Evolutionary conservation across 164 flowering plant species (phyloP), one percentile per base, ranked within the genome.

Genomic region (Berberis thunbergii): DNA sequence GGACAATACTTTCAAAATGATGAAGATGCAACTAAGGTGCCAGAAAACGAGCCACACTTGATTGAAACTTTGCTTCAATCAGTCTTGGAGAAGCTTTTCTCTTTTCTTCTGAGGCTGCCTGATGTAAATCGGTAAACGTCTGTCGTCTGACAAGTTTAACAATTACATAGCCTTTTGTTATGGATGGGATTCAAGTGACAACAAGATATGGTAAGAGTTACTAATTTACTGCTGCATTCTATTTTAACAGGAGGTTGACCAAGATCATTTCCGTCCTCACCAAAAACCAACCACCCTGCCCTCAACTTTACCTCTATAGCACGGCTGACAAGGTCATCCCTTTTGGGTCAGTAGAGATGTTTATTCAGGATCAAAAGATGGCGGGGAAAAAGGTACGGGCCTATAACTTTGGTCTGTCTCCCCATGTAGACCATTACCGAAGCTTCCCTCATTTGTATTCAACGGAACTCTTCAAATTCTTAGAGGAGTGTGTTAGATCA

Each of bases 401-500:
- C 41, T 82, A 70, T 54, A 81, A 91, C 66, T 91, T 91, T 54
- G 75, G 69, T 1, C 73, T 87, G 4, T 91, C 99, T 7, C 96
- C 99, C 2, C 99, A 94, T 64, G 99, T 91, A 12, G 99, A 94
- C 59, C 99, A 94, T 79, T 91, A 73, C 67, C 73, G 99, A 74
- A 84, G 72, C 63, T 91, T 81, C 73, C 95, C 96, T n/a, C 64
- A 68, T 63, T 40, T 73, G n/a, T 94, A 91, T 67, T 43, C 83
- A 2, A 73, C 82, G 9, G 67, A 75, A 71, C 73, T 94, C 4
- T 64, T 76, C 48, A 72, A 69, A 38, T 93, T 93, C 65, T 66
- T 88, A 79, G 70, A 78, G 39, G 80, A 78, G 45, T 85, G 90
- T 77, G 73, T 83, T 56, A 60, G 73, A 1, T 7, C 53, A 7